phyloP scores from a whole-genome alignment of 2,329 filamentous ascomycete genomes.

The Furcasterigmium sp. region DNA sequence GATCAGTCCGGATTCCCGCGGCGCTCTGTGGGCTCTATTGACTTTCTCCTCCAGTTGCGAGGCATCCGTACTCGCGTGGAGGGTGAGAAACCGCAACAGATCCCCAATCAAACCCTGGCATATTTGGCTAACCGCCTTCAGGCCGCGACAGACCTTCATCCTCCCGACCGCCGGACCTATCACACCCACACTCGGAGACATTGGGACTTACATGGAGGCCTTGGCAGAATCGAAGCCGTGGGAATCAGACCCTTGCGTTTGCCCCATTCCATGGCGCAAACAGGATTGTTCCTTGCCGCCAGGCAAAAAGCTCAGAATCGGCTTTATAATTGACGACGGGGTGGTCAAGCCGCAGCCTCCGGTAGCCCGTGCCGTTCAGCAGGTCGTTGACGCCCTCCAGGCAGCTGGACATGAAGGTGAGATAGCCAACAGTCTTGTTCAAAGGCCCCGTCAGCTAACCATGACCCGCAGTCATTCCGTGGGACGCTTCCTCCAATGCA shows the following conservation, averaged over 20 bases:
- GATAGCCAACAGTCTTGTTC: too few species aligned
- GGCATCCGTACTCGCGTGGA: conserved; percentile 21
- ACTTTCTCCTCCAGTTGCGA: conserved; percentile 30
- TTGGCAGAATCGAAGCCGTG: conserved; percentile 33
- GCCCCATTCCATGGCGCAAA: conserved; percentile 33
- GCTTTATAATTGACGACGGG: conserved; percentile 17
- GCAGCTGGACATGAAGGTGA: conserved; percentile 14
- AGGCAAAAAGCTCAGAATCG: conserved; percentile 11
- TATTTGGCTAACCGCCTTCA: too few species aligned
- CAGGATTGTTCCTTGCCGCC: conserved; percentile 14
- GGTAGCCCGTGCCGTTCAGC: conserved; percentile 17
- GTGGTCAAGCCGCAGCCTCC: conserved; percentile 18
- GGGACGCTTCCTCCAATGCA: conserved; percentile 18
- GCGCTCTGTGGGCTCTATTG: conserved; percentile 37
- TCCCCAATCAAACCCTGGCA: not conserved
- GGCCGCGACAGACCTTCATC: conserved; percentile 24
- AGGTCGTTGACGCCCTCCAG: conserved; percentile 17
- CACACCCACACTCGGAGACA: conserved; percentile 21
- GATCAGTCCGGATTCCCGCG: conserved; percentile 37
- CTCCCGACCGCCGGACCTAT: conserved; percentile 16
- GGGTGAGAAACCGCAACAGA: conserved; percentile 9
- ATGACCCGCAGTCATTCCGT: conserved; percentile 12
- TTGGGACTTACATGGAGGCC: conserved; percentile 28
- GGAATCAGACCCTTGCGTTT: conserved; percentile 31
- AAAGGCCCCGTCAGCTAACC: too few species aligned